phyloP scores from a whole-genome alignment of 208 protist genomes.

The Leishmania mexicana region DNA sequence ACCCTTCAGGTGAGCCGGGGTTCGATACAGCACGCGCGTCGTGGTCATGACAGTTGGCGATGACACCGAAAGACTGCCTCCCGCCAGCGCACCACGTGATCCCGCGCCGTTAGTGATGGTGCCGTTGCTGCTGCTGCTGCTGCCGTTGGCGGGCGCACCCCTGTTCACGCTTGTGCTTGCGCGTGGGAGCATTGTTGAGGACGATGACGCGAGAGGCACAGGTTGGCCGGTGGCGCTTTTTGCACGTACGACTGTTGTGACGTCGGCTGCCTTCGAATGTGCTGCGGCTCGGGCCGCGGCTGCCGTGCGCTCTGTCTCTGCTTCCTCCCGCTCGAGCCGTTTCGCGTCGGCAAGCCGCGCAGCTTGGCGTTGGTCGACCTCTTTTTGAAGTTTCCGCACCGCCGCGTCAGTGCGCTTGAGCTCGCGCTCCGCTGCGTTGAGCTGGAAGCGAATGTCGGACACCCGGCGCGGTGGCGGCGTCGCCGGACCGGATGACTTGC shows the following conservation, averaged over 20 bases:
- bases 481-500: not conserved
- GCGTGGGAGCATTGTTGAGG: not conserved
- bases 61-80: not conserved
- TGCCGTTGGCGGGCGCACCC: not conserved
- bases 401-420: conserved; percentile 39
- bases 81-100: not conserved
- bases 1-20: conserved; percentile 27
- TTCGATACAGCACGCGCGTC: conserved; percentile 24
- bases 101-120: not conserved
- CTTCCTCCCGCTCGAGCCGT: conserved; percentile 17
- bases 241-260: not conserved
- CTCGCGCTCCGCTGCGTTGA: conserved; percentile 46
- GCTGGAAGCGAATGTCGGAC: conserved; percentile 35
- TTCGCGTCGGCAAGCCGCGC: conserved; percentile 36
- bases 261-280: not conserved
- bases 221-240: not conserved
- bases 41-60: conserved; percentile 1
- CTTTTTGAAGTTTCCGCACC: conserved; percentile 40
- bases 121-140: not conserved
- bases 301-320: conserved; percentile 3
- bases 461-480: conserved; percentile 5
- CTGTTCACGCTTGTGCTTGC: not conserved
- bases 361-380: conserved; percentile 44
- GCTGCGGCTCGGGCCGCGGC: conserved; percentile 10
- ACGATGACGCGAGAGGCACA: not conserved